Evolutionary conservation across 257 asterid genomes (phyloP).

Genomic region (Apocynum venetum): DNA sequence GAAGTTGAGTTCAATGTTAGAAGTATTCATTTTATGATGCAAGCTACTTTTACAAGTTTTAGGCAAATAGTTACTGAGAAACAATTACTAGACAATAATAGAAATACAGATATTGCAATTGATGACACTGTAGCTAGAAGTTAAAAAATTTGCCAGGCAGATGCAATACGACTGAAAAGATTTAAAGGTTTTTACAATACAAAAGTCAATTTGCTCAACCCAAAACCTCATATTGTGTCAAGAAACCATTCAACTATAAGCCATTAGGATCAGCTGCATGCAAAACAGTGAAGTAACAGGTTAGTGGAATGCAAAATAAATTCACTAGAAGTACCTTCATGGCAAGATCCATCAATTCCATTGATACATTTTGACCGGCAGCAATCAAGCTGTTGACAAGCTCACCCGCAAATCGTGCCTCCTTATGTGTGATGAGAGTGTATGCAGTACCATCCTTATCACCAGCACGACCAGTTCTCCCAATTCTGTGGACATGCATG

Average conservation of each 20-base stretch:
- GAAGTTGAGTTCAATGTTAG: neutral
- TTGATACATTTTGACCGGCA: conserved; percentile 87
- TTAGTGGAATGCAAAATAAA: neutral
- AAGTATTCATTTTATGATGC: neutral
- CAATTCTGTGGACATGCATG: conserved; percentile 99
- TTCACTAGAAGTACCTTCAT: conserved; percentile 65
- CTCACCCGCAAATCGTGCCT: conserved; percentile 96
- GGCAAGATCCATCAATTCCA: conserved; percentile 95
- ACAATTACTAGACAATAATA: neutral
- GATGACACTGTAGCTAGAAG: neutral
- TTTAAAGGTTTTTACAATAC: neutral
- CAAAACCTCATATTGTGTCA: neutral
- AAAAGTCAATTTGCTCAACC: neutral
- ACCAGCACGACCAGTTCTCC: conserved; percentile 99
- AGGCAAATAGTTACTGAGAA: neutral
- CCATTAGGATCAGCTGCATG: neutral
- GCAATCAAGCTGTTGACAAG: conserved; percentile 87
- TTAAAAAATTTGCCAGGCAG: neutral
- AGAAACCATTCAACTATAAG: neutral
- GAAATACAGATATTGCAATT: neutral
- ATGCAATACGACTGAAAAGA: neutral
- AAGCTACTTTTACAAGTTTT: neutral
- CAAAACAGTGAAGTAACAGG: neutral
- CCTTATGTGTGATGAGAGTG: conserved; percentile 90
- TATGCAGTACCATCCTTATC: conserved; percentile 98